Base-by-base conservation (phyloP, 164 flowering plant species). In the Malania oleifera region DNA sequence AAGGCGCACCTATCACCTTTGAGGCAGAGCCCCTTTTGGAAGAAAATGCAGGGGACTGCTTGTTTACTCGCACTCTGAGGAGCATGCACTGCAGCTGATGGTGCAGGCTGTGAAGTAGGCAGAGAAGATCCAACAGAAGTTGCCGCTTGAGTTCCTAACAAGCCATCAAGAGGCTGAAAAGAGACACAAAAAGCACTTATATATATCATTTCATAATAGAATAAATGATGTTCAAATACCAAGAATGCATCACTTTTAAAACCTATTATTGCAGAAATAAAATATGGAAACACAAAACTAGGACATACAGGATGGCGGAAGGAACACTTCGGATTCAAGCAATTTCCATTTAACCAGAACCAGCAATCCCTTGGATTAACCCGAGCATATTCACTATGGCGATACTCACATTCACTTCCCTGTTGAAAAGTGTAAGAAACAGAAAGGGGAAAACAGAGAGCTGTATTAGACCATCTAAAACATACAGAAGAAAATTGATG, bases 361-460 rank as follows among this genome's bases (percentile, higher is more conserved):
- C 75, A 91, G 68, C 98, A 91, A 68, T 91, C 98, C 59, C 93
- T 74, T 7, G 98, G 98, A 66, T 91, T 91, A 43, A 87, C 66
- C 57, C 96, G 77, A 13, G 98, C 98, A 72, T 71, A 65, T 56
- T 89, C 98, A 70, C 98, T 91, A 52, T 91, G 98, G 3, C 98
- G 92, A 64, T 78, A 91, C 72, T 91, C 98, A 52, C 98, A 91
- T 73, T 91, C 98, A 71, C 72, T 75, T 70, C 98, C 98, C 98
- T 91, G 75, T 37, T 40, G 15, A 34, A 40, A 55, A 25, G 10
- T 18, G 44, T 17, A 43, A 59, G 27, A 43, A 40, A 44, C 7
- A 59, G 52, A 18, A 23, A 24, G 39, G 5, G 9, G 23, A 19
- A 8, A 38, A 15, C 7, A 17, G n/a, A n/a, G n/a, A n/a, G n/a